These are phyloP conservation scores for Boletus sp. DNA, from an alignment of 768 basidiomycete genomes.

Conservation along the genomic window DNA sequence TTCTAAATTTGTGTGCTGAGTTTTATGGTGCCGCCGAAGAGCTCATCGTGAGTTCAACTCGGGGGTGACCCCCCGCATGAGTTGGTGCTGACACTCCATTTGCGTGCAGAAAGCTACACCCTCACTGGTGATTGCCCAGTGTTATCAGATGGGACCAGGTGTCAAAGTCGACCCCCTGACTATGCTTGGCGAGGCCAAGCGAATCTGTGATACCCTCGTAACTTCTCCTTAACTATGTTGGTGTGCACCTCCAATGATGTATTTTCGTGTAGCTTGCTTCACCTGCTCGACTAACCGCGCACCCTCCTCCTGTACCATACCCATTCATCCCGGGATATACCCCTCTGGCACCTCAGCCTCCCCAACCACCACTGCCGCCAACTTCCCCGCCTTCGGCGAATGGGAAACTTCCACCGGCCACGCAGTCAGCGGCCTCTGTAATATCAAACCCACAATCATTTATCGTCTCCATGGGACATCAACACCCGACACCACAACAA, in stretches of 20 bases:
- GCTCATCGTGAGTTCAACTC: conserved; percentile 57
- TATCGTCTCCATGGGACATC: conserved; percentile 62
- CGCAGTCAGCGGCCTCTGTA: conserved; percentile 41
- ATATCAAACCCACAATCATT: conserved; percentile 74
- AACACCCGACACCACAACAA: conserved; percentile 47
- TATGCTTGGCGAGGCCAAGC: conserved; percentile 75
- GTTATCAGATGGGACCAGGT: conserved; percentile 69
- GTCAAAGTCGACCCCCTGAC: conserved; percentile 69
- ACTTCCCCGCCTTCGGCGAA: conserved; percentile 37
- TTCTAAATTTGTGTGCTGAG: conserved; percentile 77
- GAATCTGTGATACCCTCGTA: conserved; percentile 74
- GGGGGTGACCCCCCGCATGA: conserved; percentile 4
- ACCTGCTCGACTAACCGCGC: conserved; percentile 63
- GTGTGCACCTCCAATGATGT: conserved; percentile 11
- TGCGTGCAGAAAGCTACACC: conserved; percentile 49
- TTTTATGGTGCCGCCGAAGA: conserved; percentile 86
- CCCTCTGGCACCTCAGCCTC: conserved; percentile 17
- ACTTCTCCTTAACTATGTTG: conserved; percentile 14
- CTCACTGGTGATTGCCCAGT: conserved; percentile 73
- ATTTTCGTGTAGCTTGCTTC: conserved; percentile 58
- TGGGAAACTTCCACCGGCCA: conserved; percentile 30
- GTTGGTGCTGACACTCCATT: conserved; percentile 7
- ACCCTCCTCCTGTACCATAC: conserved; percentile 61
- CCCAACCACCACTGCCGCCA: conserved; percentile 34
- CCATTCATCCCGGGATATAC: conserved; percentile 43